Evolutionary conservation across 2,329 filamentous ascomycete genomes (phyloP), one percentile per base, ranked within the genome.

Genomic region (Madurella mycetomatis): DNA sequence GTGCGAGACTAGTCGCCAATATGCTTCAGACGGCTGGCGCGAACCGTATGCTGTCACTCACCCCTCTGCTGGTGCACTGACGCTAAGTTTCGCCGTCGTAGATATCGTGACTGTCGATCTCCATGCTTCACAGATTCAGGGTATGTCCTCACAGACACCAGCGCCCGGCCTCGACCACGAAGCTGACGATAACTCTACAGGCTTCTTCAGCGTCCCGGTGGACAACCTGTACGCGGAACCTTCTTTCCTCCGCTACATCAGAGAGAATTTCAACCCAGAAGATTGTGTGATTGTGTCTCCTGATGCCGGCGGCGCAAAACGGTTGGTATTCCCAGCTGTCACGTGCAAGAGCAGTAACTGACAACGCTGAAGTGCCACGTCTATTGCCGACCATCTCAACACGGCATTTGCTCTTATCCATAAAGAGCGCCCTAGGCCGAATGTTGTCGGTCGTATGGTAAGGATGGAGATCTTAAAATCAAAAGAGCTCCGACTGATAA

Each of bases 21-120:
- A 96, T 97, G 92, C 80, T 97, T 53, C 90, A 95, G 71, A 95
- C 91, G 2, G 92, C 92, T 42, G 92, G 92, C 53, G 95, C 90
- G 72, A 91, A 91, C 70, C 88, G 92, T 69, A 84, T 49, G 56
- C 19, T 51, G 12, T 9, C 13, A 25, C 25, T 7, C 25, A 25
- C 25, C 4, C 17, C 12, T 8, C 11, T 9, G 13, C 13, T 37
- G 17, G 25, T 42, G 53, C 43, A 18, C 39, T 37, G 37, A 18
- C 25, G 25, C 53, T 61, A 40, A 59, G 13, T 19, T 13, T 18
- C 25, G 7, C 12, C 31, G 2, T 11, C 11, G 11, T 30, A 62
- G 74, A 76, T 64, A 73, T 96, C 65, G 95, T 96, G 63, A 96
- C 92, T 16, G 96, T 96, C 90, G 92, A 96, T 67, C 80, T 96